phyloP scores from a whole-genome alignment of 1,284 basidiomycete species.

The Singerocomus rubriflavus region DNA sequence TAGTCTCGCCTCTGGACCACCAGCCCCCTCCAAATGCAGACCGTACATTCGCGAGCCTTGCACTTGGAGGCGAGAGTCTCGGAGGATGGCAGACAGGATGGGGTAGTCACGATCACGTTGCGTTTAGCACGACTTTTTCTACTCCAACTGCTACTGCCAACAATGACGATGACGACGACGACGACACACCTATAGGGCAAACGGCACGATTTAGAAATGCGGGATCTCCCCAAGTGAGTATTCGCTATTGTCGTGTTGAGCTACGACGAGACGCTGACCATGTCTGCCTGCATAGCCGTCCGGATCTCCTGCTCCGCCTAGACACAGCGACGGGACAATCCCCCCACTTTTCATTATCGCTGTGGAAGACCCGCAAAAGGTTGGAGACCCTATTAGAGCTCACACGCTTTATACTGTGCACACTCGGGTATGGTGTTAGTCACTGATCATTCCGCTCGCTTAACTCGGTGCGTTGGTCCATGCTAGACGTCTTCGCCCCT shows the following conservation, averaged over 20 bases:
- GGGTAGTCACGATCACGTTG: conserved; percentile 32
- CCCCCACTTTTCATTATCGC: conserved; percentile 74
- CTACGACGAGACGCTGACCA: conserved; percentile 1
- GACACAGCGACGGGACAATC: conserved; percentile 40
- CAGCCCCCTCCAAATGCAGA: conserved; percentile 36
- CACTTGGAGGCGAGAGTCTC: conserved; percentile 57
- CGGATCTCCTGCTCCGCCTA: conserved; percentile 15
- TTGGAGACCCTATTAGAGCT: conserved; percentile 87
- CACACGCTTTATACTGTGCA: conserved; percentile 96
- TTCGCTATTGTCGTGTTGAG: background rate
- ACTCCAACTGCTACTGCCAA: conserved; percentile 15
- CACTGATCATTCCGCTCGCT: background rate
- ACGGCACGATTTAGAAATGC: conserved; percentile 39
- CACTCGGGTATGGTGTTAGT: conserved; percentile 58
- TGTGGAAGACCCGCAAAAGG: conserved; percentile 90
- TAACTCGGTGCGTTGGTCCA: background rate
- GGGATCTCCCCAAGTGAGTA: conserved; percentile 29
- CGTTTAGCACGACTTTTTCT: conserved; percentile 11
- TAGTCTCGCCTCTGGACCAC: conserved; percentile 55
- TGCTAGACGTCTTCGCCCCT: conserved; percentile 77
- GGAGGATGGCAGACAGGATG: conserved; percentile 55
- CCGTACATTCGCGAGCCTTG: conserved; percentile 55
- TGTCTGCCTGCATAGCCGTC: conserved; percentile 15
- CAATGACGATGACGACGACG: conserved; percentile 60
- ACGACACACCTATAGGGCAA: conserved; percentile 69